Conservation (phyloP, 176 grass and related monocot genomes). For the Oryza glumipatula region DNA sequence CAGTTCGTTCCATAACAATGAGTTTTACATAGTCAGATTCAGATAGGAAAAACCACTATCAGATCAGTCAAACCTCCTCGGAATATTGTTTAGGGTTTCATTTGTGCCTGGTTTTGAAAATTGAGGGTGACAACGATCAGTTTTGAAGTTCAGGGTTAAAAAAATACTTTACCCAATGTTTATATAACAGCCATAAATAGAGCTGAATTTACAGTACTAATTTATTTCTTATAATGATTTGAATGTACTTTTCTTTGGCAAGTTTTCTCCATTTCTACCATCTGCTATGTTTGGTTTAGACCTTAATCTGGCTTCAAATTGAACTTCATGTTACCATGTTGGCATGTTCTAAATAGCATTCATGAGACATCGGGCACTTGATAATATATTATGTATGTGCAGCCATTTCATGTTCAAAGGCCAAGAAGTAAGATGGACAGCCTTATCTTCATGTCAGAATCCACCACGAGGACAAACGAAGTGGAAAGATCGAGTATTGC, state of each 20-base stretch:
- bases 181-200: not conserved
- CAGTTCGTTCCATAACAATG: too few relatives aligned
- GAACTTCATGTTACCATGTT: not conserved
- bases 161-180: not conserved
- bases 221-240: constrained; percentile 9
- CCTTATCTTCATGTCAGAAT: constrained; percentile 87
- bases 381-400: constrained; percentile 46
- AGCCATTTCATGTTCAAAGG: constrained; percentile 81
- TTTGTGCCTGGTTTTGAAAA: too few relatives aligned
- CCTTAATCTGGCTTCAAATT: constrained; percentile 4
- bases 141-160: too few relatives aligned
- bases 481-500: constrained; percentile 45
- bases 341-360: constrained; percentile 9
- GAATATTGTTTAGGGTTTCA: too few relatives aligned
- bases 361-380: constrained; percentile 6
- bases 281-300: not conserved
- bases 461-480: constrained; percentile 55
- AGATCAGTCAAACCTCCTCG: too few relatives aligned
- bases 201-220: not conserved
- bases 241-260: not conserved
- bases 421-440: constrained; percentile 82
- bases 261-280: constrained; percentile 1
- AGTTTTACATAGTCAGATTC: too few relatives aligned
- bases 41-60: too few relatives aligned
- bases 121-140: too few relatives aligned